Evolutionary conservation across 2,329 filamentous ascomycete genomes (phyloP), one percentile per base, ranked within the genome.

Genomic region (Alternaria sp.): DNA sequence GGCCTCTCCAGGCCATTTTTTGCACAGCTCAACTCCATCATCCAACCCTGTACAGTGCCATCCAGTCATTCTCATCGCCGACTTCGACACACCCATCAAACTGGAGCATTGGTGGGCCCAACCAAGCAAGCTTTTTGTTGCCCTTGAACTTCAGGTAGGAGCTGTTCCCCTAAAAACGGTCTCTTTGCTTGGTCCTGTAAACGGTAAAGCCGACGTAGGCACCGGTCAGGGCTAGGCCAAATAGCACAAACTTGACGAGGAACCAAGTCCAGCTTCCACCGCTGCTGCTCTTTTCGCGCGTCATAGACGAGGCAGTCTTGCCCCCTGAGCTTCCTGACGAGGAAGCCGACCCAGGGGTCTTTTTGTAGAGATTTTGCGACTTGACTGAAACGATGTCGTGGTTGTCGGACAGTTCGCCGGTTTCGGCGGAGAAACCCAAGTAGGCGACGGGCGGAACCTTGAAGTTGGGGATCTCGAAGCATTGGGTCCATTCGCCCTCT

Each of bases 341-440:
- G 12, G 54, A 40, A 25, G 28, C 15, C 8, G 74, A 66, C 44
- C 63, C 61, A 17, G 70, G 70, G 52, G 69, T 74, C 63, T 71
- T 88, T 73, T 87, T 89, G 84, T 98, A 98, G 66, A 99, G 84
- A 81, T 97, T 99, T 85, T 91, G 91, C 61, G 95, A 90, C 68
- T 89, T 86, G 73, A 99, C 87, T 54, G 89, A 91, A 78, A 98
- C 89, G 80, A 99, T 96, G 82, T 99, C 96, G 86, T 97, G 95
- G 86, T 97, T 97, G 83, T 99, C 96, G 81, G 90, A 93, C 69
- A 99, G 88, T 84, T 99, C 95, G 76, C 96, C 96, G 15, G 96
- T 98, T 85, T 98, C 95, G 60, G 93, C 91, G 72, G 88, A 86
- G 82, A 90, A 88, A 67, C 88, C 88, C 6, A 90, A 81, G 78